Evolutionary conservation across 2,329 filamentous ascomycete genomes (phyloP), one percentile per base, ranked within the genome.

Genomic region (Neonectria faginata): DNA sequence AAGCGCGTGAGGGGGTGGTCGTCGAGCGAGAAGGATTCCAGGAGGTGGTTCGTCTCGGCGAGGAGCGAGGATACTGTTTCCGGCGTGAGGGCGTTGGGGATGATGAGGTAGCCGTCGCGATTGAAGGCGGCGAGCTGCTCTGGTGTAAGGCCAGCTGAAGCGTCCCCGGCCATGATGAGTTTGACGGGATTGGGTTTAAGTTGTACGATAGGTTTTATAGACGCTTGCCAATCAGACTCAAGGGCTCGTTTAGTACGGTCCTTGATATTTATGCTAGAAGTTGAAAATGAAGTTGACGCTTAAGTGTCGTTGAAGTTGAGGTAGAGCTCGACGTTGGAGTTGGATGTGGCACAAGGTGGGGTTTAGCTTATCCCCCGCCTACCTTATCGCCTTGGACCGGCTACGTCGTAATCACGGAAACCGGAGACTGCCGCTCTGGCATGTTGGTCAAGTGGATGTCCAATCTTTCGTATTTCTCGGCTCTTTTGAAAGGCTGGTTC

Each of bases 1-100:
- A 99, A 99, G 76, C 91, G 91, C 9, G 96, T 98, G 85, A 98
- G 91, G 1, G 96, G 95, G 79, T 98, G 96, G 62, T 91, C 87
- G 39, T 88, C 84, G n/a, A 98, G 85, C 41, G 89, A 86, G 80
- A 99, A 94, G 66, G 86, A 84, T 58, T 88, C 82, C 53, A 98
- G 91, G 67, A 97, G 86, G 36, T 82, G 81, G 75, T 91, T 84
- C 6, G 94, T 96, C 79, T 97, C 93, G 65, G 81, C 78, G 18
- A 97, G 87, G 3, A 97, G 88, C 25, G 86, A 81, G 14, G 85
- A 77, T 53, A 95, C 88, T 18, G 91, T 92, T 1, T 84, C 77
- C 0, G 85, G 84, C 10, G 85, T 84, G 44, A 98, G 88, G 60
- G 92, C 94, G 74, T 91, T 80, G 1, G 92, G 92, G 73, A 99